Evolutionary conservation across 768 basidiomycete genomes (phyloP), one percentile per base, ranked within the genome.

Genomic region (Boletus rubropictus): DNA sequence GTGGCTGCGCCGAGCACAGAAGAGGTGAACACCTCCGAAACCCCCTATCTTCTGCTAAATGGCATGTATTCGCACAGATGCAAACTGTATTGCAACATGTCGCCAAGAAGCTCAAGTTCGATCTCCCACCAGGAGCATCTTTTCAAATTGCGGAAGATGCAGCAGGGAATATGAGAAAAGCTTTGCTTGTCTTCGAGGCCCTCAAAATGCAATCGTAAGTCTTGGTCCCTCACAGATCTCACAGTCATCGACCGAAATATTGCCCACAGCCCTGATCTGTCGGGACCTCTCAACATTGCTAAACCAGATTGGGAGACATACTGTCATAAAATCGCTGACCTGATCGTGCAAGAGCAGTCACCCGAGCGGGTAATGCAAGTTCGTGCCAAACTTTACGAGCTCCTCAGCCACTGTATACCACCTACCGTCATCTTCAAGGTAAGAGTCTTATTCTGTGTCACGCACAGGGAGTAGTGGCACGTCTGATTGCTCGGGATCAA

Each of bases 231-330:
- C 21, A 34, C 40, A 17, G 34, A 33, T 39, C 7, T 2, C 27
- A 44, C 18, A 28, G 22, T 22, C 18, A 24, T 32, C 9, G 20
- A 44, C 51, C 15, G 39, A 35, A 39, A 42, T 40, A 31, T 44
- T 42, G 21, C 7, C 48, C 39, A 11, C 57, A 91, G 89, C 46
- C 86, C 89, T n/a, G 88, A 92, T 63, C 74, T 95, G 32, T 78
- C 81, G 5, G 87, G 88, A 27, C 70, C 86, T 32, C 68, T 92
- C 47, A 75, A 78, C 28, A 91, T 95, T 47, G 91, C 93, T 12
- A 93, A 97, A 67, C 93, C 96, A n/a, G 96, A 99, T 61, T 99
- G 96, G 96, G 96, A 99, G 66, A 89, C 87, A 10, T 99, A 96
- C 63, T 96, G 94, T 56, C 75, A 84, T 55, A 91, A 92, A 63